Percentiles rank a stretch among this genome's conserved stretches.
Evolutionary conservation across 495 filamentous ascomycete species (phyloP).

Genomic region (Penicillium pulvis): DNA sequence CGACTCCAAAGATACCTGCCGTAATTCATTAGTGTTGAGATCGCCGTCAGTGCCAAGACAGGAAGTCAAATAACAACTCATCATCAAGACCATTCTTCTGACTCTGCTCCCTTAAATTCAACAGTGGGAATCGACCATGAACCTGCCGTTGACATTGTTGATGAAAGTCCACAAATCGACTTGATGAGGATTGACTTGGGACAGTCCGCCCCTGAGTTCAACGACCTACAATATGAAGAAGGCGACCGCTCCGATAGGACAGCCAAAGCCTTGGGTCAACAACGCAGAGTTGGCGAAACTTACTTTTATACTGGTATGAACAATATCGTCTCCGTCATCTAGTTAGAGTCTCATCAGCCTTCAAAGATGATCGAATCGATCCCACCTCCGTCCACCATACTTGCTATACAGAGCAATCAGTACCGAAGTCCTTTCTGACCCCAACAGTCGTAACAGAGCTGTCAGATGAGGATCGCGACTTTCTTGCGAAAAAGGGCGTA

Average conservation of each 20-base stretch:
- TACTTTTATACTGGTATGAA: slow-evolving; percentile 35
- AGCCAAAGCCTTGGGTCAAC: slow-evolving; percentile 27
- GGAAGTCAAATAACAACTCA: too few relatives aligned
- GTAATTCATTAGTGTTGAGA: too few relatives aligned
- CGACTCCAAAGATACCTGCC: too few relatives aligned
- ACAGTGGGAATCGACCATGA: too few relatives aligned
- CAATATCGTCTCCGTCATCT: not conserved
- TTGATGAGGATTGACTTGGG: too few relatives aligned
- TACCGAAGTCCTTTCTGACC: slow-evolving; percentile 31
- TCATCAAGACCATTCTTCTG: too few relatives aligned
- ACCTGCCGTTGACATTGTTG: too few relatives aligned
- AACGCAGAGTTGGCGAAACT: slow-evolving; percentile 20
- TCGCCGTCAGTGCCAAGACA: too few relatives aligned
- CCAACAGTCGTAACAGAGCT: slow-evolving; percentile 19
- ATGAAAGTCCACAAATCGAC: too few relatives aligned
- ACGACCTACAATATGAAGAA: slow-evolving; percentile 24
- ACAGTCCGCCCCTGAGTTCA: not conserved
- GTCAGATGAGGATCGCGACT: slow-evolving; percentile 30
- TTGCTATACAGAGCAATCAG: slow-evolving; percentile 21
- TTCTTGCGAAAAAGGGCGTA: slow-evolving; percentile 31
- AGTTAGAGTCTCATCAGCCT: too few relatives aligned
- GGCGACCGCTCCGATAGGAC: slow-evolving; percentile 34
- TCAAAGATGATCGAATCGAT: slow-evolving; percentile 31
- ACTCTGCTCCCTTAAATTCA: too few relatives aligned
- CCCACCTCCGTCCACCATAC: slow-evolving; percentile 27